Base-by-base conservation (phyloP, 345 rosid genomes). In the Camelina hispida region DNA sequence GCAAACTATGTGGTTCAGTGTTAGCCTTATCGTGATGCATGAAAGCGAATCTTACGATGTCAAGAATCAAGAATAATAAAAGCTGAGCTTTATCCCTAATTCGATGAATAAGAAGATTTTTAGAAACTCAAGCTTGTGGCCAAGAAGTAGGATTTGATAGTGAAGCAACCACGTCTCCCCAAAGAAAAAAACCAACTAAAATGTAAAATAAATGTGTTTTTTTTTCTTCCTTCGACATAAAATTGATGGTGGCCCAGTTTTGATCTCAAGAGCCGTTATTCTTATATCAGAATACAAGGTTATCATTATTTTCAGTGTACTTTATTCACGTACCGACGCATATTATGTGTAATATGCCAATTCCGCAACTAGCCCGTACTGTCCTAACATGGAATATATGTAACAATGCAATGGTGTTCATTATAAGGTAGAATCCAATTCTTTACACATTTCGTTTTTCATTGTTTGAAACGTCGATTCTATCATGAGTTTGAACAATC, bases 181-280 rank as follows among this genome's bases (percentile, higher is more conserved):
- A 9, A 9, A 10, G 11, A 9, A 10, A 9, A 10, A 9, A 2
- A 38, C 10, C 42, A 38, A 2, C 42, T 38, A 38, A 38, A 38
- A 38, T 38, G 42, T 38, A 38, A 9, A 38, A 38, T 38, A 38
- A 12, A 11, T 11, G 44, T 40, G 4, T 40, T 40, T 3, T 3
- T 2, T 40, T 43, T 48, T 48, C 60, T 51, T 51, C 35, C 59
- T 35, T 60, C 0, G 12, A 48, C 12, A 47, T 30, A 35, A 7
- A 1, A 32, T n/a, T 37, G 9, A 25, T 59, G 40, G 28, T 75
- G 60, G 73, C 68, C 61, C 54, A 30, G 4, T 58, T 58, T 8
- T 20, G 60, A 66, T 66, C 44, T 28, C 54, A 67, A 75, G 73
- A 35, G 78, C 40, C 73, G 17, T 75, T 67, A 67, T 75, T 75